Conservation (phyloP, 2,329 filamentous ascomycete genomes). For the Parasarocladium wereldwijsianum region DNA sequence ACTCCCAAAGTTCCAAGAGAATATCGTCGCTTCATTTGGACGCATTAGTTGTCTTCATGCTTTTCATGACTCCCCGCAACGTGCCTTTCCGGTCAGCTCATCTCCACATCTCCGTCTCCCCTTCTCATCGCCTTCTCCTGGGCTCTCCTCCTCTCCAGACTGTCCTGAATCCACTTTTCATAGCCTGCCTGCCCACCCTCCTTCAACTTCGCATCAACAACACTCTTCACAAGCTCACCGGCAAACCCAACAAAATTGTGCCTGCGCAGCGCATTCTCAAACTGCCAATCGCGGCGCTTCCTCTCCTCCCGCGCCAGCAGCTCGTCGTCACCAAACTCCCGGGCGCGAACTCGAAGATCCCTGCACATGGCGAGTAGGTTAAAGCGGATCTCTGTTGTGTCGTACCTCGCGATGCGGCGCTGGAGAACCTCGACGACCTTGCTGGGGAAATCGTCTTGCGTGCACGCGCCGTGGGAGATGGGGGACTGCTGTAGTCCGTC, state of each 20-base stretch:
- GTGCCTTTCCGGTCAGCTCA: conserved; percentile 13
- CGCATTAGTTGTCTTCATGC: background rate
- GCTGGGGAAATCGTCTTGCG: conserved; percentile 54
- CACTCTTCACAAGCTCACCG: conserved; percentile 76
- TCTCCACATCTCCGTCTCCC: conserved; percentile 25
- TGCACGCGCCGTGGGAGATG: conserved; percentile 72
- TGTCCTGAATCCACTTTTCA: conserved; percentile 57
- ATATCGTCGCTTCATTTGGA: too few species aligned
- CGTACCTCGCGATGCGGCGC: conserved; percentile 72
- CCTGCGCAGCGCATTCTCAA: conserved; percentile 81
- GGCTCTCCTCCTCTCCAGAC: conserved; percentile 37
- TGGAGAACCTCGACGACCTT: conserved; percentile 80
- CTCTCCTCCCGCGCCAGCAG: conserved; percentile 63
- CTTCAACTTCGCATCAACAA: conserved; percentile 58
- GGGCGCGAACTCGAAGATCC: conserved; percentile 63
- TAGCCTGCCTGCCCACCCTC: conserved; percentile 52
- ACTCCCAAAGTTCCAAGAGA: too few species aligned
- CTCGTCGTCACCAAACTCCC: conserved; percentile 71
- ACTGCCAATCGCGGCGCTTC: conserved; percentile 78
- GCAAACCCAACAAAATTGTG: conserved; percentile 97
- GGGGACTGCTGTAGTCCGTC: conserved; percentile 89
- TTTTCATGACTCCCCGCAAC: background rate
- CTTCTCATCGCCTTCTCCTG: conserved; percentile 20
- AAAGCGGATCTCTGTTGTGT: conserved; percentile 78
- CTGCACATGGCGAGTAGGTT: conserved; percentile 87